phyloP scores from a whole-genome alignment of 495 filamentous ascomycete species.

The Durotheca rogersii region DNA sequence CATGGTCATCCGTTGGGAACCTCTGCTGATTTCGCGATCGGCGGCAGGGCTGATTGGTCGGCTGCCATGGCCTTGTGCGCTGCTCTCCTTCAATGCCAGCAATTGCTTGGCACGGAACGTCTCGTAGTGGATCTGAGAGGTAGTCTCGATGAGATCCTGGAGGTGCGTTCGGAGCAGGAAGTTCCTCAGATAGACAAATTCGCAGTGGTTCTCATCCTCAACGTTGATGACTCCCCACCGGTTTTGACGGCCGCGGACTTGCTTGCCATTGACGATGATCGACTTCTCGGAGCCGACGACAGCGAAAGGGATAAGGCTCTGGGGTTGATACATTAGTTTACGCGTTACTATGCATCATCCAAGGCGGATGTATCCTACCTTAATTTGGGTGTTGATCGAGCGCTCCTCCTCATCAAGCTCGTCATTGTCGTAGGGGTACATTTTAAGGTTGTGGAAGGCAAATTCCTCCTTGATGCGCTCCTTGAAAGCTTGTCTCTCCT shows the following conservation, averaged over 20 bases:
- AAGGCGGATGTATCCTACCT: slow-evolving; percentile 60
- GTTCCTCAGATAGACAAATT: slow-evolving; percentile 97
- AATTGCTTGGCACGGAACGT: slow-evolving; percentile 99
- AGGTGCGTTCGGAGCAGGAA: slow-evolving; percentile 96
- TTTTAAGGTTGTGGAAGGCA: slow-evolving; percentile 98
- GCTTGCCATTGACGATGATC: slow-evolving; percentile 95
- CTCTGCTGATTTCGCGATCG: slow-evolving; percentile 92
- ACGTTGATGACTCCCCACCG: slow-evolving; percentile 99
- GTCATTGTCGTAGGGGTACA: slow-evolving; percentile 99
- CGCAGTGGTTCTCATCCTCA: slow-evolving; percentile 98
- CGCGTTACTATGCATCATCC: background rate
- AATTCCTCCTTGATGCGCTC: slow-evolving; percentile 99
- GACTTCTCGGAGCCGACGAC: slow-evolving; percentile 97
- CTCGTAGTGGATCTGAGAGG: slow-evolving; percentile 99
- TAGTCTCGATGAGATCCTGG: slow-evolving; percentile 98
- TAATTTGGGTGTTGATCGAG: slow-evolving; percentile 89
- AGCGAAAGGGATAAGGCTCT: slow-evolving; percentile 96
- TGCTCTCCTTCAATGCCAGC: slow-evolving; percentile 95
- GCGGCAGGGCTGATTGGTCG: slow-evolving; percentile 92
- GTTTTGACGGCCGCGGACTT: slow-evolving; percentile 97
- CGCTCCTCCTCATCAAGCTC: slow-evolving; percentile 98
- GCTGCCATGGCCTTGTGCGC: slow-evolving; percentile 81
- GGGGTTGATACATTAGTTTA: slow-evolving; percentile 34
- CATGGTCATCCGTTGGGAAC: slow-evolving; percentile 95
- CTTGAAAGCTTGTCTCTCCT: slow-evolving; percentile 95